Base-by-base conservation (phyloP, 495 filamentous ascomycete genomes). In the Hypoxylon crocopeplum region DNA sequence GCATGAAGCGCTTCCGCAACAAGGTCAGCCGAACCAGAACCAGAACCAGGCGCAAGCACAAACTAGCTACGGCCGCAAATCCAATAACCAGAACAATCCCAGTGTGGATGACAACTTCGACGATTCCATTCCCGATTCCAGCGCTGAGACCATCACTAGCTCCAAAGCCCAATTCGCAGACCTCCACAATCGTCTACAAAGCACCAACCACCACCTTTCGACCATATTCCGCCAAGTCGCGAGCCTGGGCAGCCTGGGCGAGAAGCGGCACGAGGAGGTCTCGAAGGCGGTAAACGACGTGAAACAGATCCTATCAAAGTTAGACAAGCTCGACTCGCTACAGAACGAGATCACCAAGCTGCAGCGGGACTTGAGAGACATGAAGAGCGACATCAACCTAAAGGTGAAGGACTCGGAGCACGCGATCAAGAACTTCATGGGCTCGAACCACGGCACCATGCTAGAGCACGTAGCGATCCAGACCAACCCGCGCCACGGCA, bases 131-230 rank as follows among this genome's bases (percentile, higher is more conserved):
- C 76, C 78, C 10, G 80, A 82, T 62, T 46, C 69, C 10, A 51
- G 72, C 1, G 77, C 85, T 58, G 75, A 78, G 8, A 67, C 73
- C 7, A 78, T 83, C 45, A 71, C 77, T 4, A 79, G 72, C 47
- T 79, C 80, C 61, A 77, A 76, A 45, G 79, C 80, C 17, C 91
- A 95, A 67, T 93, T 96, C 68, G 80, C 78, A 12, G 91, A 97
- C 67, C 80, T 97, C 7, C 83, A 91, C 72, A 87, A 88, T 77
- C 86, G 91, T 7, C 72, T 98, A 6, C 88, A 96, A 69, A 80
- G 79, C 36, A 76, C 92, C 58, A 86, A 86, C 76, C 86, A 92
- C 59, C 85, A 88, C 47, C 75, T 90, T 25, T 84, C 83, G 37
- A 85, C 79, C 69, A 79, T 93, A 68, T 81, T 88, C 71, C 84